Evolutionary conservation across 1,284 basidiomycete species (phyloP).

Genomic region (Amylostereum chailletii): DNA sequence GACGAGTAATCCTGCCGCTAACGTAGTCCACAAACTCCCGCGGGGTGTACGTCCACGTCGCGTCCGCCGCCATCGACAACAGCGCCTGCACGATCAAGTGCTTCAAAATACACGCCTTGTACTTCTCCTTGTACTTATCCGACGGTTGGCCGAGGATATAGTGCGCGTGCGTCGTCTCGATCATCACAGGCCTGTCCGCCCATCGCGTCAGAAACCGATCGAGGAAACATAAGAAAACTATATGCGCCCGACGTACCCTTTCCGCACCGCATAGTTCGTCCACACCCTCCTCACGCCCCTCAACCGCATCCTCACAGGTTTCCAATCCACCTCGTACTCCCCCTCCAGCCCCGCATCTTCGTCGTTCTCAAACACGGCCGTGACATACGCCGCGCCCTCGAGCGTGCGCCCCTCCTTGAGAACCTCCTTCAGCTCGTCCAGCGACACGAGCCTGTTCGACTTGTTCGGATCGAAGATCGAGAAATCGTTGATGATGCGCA

Average conservation of each 20-base stretch:
- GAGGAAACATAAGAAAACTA: slow-evolving; percentile 11
- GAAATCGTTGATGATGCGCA: no score
- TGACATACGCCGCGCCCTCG: no score
- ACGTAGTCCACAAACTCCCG: slow-evolving; percentile 8
- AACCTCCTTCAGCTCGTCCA: no score
- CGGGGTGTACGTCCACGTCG: slow-evolving; percentile 3
- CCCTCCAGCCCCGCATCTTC: slow-evolving; percentile 38
- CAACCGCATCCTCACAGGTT: slow-evolving; percentile 25
- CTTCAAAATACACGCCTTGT: slow-evolving; percentile 37
- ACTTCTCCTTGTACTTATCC: slow-evolving; percentile 33
- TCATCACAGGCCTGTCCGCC: background rate
- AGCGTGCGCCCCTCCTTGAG: no score
- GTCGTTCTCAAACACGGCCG: slow-evolving; percentile 16
- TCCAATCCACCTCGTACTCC: slow-evolving; percentile 16
- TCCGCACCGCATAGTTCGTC: slow-evolving; percentile 25
- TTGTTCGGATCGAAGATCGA: no score
- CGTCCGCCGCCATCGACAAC: slow-evolving; percentile 16
- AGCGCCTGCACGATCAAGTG: slow-evolving; percentile 40
- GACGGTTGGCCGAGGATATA: slow-evolving; percentile 47
- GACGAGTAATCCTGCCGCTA: slow-evolving; percentile 9
- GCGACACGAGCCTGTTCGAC: no score
- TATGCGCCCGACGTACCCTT: slow-evolving; percentile 23
- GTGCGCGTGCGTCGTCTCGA: slow-evolving; percentile 52
- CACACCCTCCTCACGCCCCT: slow-evolving; percentile 23
- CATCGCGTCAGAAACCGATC: background rate